Evolutionary conservation across 768 basidiomycete genomes (phyloP), one percentile per base, ranked within the genome.

Genomic region (Tylopilus vinaceipallidus): DNA sequence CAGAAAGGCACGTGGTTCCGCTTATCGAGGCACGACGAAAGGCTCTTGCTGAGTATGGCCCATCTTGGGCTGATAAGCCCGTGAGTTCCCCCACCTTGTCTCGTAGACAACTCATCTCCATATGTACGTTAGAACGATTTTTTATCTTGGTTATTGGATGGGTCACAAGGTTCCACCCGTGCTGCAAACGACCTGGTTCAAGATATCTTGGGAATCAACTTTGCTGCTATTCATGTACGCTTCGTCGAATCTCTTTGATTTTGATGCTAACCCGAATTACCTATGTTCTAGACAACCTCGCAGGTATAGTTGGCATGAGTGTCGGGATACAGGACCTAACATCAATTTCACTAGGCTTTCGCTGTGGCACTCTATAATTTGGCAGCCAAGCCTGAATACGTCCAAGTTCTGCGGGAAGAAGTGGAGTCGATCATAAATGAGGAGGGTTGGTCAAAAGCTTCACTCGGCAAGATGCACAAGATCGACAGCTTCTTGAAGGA

Each of bases 111-210:
- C 24, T 38, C 13, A 32, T 6, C 8, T 1, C 26, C 49, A 47
- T 20, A 13, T 8, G 14, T 3, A 11, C n/a, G n/a, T 40, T 6
- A 70, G 70, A 59, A 62, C 32, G 71, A 73, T 45, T 36, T 68
- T 38, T 49, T 73, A 8, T 52, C 57, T 3, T 71, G 71, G 68
- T 23, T 69, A n/a, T 54, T 70, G 20, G 60, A 63, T 4, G 58
- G 52, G 2, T 61, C 60, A 1, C 19, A 47, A 2, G 49, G 53
- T 34, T 23, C 47, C 47, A 63, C 20, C 6, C 40, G 19, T n/a
- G 30, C 57, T 2, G 17, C 49, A 4, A 36, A 51, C 20, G n/a
- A 68, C 65, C 42, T 72, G 57, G 32, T 38, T 3, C 6, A 9
- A 3, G 44, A 51, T 19, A 17, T 56, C 0, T n/a, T 58, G 33